Evolutionary conservation across 768 basidiomycete species (phyloP).

Genomic region (Russula sp.): DNA sequence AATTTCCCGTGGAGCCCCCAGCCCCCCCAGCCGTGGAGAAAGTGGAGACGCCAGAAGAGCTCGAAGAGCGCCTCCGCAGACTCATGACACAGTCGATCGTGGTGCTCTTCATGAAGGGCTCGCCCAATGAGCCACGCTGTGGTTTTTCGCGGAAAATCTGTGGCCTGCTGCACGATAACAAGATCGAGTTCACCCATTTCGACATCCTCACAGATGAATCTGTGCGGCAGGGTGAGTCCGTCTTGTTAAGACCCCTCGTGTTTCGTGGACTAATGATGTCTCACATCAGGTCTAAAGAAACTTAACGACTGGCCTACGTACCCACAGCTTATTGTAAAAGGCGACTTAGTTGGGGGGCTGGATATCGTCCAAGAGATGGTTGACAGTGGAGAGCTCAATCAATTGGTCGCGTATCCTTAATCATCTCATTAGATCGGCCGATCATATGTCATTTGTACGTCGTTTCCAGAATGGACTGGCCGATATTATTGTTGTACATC

Average conservation of each 20-base stretch:
- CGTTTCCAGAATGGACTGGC: not conserved
- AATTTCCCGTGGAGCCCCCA: slow-evolving; percentile 39
- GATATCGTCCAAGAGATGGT: slow-evolving; percentile 92
- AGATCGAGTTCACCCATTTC: slow-evolving; percentile 52
- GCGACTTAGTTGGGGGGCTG: slow-evolving; percentile 92
- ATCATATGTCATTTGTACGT: slow-evolving; percentile 3
- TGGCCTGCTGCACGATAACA: slow-evolving; percentile 47
- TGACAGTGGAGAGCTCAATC: slow-evolving; percentile 70
- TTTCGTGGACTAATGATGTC: slow-evolving; percentile 6
- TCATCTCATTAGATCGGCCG: not conserved
- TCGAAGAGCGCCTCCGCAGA: slow-evolving; percentile 56
- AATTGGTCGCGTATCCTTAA: slow-evolving; percentile 35
- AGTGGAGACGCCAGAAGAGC: slow-evolving; percentile 61
- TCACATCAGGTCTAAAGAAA: slow-evolving; percentile 48
- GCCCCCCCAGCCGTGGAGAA: slow-evolving; percentile 33
- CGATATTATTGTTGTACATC: not conserved
- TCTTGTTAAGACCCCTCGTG: not conserved
- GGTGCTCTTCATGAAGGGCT: slow-evolving; percentile 67
- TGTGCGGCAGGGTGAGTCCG: slow-evolving; percentile 45
- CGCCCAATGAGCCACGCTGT: slow-evolving; percentile 57
- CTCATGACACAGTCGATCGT: slow-evolving; percentile 73
- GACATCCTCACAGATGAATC: slow-evolving; percentile 58
- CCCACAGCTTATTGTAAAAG: slow-evolving; percentile 72
- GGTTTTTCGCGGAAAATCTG: slow-evolving; percentile 61
- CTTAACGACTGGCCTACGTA: slow-evolving; percentile 64